These are phyloP conservation scores for Wickerhamiella australiensis DNA, from an alignment of 805 yeast genomes.

Conservation along the genomic window DNA sequence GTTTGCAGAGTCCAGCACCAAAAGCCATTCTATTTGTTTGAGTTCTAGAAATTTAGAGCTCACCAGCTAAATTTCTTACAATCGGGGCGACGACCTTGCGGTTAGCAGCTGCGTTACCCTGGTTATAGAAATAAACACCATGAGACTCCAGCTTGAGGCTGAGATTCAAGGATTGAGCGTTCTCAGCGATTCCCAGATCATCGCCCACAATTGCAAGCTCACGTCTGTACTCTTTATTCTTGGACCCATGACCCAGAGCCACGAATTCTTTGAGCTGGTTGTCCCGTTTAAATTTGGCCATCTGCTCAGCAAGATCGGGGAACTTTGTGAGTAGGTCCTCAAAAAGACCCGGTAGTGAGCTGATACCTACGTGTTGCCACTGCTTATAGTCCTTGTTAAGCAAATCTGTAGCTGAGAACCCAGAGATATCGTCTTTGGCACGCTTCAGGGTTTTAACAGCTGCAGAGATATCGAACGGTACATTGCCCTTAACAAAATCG, in stretches of 20 bases:
- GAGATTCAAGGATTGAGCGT: slow-evolving; percentile 15
- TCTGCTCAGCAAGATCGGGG: slow-evolving; percentile 24
- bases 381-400: slow-evolving; percentile 77
- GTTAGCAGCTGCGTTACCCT: slow-evolving; percentile 51
- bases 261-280: slow-evolving; percentile 33
- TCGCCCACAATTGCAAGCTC: slow-evolving; percentile 31
- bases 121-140: slow-evolving; percentile 29
- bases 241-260: slow-evolving; percentile 38
- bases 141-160: slow-evolving; percentile 10
- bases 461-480: slow-evolving; percentile 12
- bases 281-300: slow-evolving; percentile 26
- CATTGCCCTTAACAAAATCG: slow-evolving; percentile 30
- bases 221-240: slow-evolving; percentile 28
- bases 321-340: slow-evolving; percentile 36
- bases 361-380: slow-evolving; percentile 58
- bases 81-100: slow-evolving; percentile 81
- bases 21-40: not conserved
- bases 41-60: not conserved
- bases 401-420: slow-evolving; percentile 48
- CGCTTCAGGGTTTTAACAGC: slow-evolving; percentile 26
- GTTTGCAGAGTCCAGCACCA: too few relatives aligned
- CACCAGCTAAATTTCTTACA: slow-evolving; percentile 20
- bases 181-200: slow-evolving; percentile 23
- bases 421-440: slow-evolving; percentile 52
- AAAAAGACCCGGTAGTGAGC: slow-evolving; percentile 57